Base-by-base conservation (phyloP, 495 filamentous ascomycete species). In the Geopyxis carbonaria region DNA sequence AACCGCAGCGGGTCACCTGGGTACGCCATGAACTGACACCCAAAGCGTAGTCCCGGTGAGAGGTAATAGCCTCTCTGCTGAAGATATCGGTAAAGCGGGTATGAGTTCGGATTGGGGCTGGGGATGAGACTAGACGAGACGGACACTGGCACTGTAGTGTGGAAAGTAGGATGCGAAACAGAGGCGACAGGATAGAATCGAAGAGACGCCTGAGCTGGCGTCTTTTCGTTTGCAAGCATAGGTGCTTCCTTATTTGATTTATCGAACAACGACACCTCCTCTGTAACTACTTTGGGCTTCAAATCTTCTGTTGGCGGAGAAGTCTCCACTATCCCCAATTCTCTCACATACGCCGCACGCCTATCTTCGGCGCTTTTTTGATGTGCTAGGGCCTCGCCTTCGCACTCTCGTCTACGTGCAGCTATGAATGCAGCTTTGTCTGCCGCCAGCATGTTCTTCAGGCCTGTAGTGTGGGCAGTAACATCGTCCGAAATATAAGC, bases 1-100 rank as follows among this genome's bases (percentile, higher is more conserved):
- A 87, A 97, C 7, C 91, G 78, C 20, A 95, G 62, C 0, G 89
- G 81, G 58, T 97, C 89, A 22, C 91, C 91, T 0, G 89, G 89
- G 52, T 97, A 95, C 1, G 86, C 85, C 42, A 80, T 77, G 60
- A 83, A 93, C 53, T 93, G 75, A 51, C 84, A 91, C 22, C 89
- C 89, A 51, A 97, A 97, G 19, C 89, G 80, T 21, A 97, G 65
- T 6, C 91, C 89, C 1, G 89, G 91, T 29, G 78, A 79, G 27
- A 91, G 69, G 61, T 78, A 97, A 58, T 93, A 97, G 24, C 75
- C 77, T 10, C 69, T 61, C 5, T 67, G 61, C 49, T 94, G 85
- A 14, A 95, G 67, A 53, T 89, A 75, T 11, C 67, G 69, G 61
- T 74, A 81, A n/a, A 85, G 59, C 6, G 73, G 65, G 41, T 73